These are phyloP conservation scores for Colletotrichum navitas DNA, from an alignment of 2,329 filamentous ascomycete species.

Conservation along the genomic window DNA sequence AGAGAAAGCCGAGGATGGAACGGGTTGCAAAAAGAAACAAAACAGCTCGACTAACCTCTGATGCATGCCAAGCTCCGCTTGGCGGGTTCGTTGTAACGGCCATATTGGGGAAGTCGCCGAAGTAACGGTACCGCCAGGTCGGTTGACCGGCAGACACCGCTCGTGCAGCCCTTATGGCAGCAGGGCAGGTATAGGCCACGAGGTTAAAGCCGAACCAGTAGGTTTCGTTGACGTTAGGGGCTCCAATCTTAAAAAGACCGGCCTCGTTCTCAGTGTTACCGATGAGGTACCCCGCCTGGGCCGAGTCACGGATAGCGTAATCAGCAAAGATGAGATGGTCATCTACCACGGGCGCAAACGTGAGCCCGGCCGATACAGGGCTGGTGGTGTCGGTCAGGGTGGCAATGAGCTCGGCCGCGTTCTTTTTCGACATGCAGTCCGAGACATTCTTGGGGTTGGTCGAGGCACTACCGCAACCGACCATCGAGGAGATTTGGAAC, in stretches of 20 bases:
- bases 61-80: conserved; percentile 51
- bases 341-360: conserved; percentile 31
- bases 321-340: conserved; percentile 31
- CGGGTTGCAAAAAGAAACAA: conserved; percentile 4
- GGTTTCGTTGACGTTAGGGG: conserved; percentile 43
- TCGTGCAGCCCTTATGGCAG: conserved; percentile 45
- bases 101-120: conserved; percentile 53
- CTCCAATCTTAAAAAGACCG: conserved; percentile 47
- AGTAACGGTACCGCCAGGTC: conserved; percentile 55
- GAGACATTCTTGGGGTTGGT: conserved; percentile 44
- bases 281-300: conserved; percentile 42
- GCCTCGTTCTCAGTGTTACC: conserved; percentile 52
- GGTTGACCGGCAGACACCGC: conserved; percentile 47
- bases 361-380: conserved; percentile 9
- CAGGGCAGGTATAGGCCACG: conserved; percentile 51
- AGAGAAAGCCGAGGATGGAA: background rate
- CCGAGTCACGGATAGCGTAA: conserved; percentile 30
- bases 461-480: conserved; percentile 48
- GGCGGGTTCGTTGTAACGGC: conserved; percentile 46
- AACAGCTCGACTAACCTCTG: conserved; percentile 45
- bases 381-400: background rate
- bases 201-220: conserved; percentile 48
- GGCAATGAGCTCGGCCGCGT: conserved; percentile 22
- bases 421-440: conserved; percentile 36
- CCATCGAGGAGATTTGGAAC: conserved; percentile 42